Evolutionary conservation across 805 yeast species (phyloP).

Genomic region (Ogataea angusta): DNA sequence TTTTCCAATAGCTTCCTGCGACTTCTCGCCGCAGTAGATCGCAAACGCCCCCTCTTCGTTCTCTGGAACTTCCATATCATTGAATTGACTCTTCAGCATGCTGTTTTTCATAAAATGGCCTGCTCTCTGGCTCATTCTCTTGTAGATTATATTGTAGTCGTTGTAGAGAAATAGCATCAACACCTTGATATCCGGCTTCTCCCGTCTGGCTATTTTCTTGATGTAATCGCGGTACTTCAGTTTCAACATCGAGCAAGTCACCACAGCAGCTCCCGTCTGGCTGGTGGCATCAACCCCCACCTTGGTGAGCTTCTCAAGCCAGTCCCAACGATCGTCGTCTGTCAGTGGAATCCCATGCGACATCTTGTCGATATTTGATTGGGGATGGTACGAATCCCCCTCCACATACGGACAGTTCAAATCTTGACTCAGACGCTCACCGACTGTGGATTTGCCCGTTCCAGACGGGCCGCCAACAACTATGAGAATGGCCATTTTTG

Average conservation of each 20-base stretch:
- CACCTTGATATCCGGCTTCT: slow-evolving; percentile 35
- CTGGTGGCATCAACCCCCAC: slow-evolving; percentile 36
- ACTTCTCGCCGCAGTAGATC: slow-evolving; percentile 22
- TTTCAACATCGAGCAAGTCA: slow-evolving; percentile 86
- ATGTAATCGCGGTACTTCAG: slow-evolving; percentile 65
- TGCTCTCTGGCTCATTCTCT: slow-evolving; percentile 60
- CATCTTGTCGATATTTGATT: slow-evolving; percentile 76
- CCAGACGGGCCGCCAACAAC: slow-evolving; percentile 96
- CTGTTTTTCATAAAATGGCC: slow-evolving; percentile 85
- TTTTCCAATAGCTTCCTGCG: slow-evolving; percentile 12
- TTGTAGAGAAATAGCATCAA: slow-evolving; percentile 68
- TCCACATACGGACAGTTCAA: slow-evolving; percentile 64
- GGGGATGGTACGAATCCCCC: slow-evolving; percentile 81
- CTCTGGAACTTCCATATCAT: slow-evolving; percentile 67
- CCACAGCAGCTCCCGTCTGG: slow-evolving; percentile 40
- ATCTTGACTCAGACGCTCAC: slow-evolving; percentile 43
- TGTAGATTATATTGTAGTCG: slow-evolving; percentile 53
- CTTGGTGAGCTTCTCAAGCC: slow-evolving; percentile 60
- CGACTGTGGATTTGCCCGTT: slow-evolving; percentile 87
- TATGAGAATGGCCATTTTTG: slow-evolving; percentile 14
- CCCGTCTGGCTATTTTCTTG: slow-evolving; percentile 31
- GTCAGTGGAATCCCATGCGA: slow-evolving; percentile 70
- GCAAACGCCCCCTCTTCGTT: slow-evolving; percentile 16
- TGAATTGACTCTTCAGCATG: slow-evolving; percentile 80
- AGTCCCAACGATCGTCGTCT: slow-evolving; percentile 90